Evolutionary conservation across 805 yeast species (phyloP), one percentile per base, ranked within the genome.

Genomic region (Wickerhamomyces subpelliculosus): DNA sequence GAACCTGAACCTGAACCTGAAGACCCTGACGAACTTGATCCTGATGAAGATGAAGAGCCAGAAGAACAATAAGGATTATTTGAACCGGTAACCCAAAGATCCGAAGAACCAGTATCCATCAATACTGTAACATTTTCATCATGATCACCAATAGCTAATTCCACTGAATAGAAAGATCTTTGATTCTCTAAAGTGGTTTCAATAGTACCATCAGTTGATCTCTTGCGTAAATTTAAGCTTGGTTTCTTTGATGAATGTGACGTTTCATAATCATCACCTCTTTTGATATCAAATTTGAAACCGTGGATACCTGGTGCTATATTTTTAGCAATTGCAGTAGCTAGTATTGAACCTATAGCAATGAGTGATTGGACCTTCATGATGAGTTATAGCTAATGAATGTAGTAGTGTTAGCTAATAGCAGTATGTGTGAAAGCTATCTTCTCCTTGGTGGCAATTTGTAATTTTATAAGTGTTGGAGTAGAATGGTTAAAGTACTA

Each of bases 41-140:
- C 14, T 4, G 54, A 41, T 4, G n/a, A n/a, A n/a, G n/a, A n/a
- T n/a, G n/a, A n/a, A n/a, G n/a, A n/a, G n/a, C n/a, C n/a, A n/a
- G n/a, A n/a, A n/a, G 49, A 32, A 49, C 78, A 72, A 40, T 64
- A 70, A 3, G 80, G 70, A 48, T 75, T 77, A 30, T 60, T 49
- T 2, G 70, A 54, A 21, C 68, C 63, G 42, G 73, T 65, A 18
- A 81, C 74, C 85, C 86, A 81, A 18, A 84, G 59, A 54, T 83
- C 90, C 0, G 84, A 71, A 0, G 88, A 80, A 3, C 90, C 93
- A 1, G 89, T 83, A 51, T 83, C 93, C n/a, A 83, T 54, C 27
- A 79, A 55, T 9, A 81, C 75, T 9, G 64, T 64, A 6, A 81
- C 63, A n/a, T 62, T 55, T 48, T 80, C 81, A 1, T 64, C 51